Base-by-base conservation (phyloP, 1,284 basidiomycete species). In the Ceratobasidium sp. region DNA sequence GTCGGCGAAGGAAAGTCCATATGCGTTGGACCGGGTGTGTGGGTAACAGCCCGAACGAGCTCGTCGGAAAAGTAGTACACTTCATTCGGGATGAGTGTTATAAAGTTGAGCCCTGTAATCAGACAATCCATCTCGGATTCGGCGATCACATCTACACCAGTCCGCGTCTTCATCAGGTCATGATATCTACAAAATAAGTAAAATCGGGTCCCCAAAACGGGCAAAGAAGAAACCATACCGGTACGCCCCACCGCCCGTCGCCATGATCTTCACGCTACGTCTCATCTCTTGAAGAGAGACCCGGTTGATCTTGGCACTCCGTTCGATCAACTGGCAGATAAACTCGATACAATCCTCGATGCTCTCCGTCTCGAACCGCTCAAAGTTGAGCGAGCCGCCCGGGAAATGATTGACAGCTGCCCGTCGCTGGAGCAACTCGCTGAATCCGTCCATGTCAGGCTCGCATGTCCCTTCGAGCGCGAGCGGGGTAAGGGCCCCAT, bases 91-190 rank as follows among this genome's bases (percentile, higher is more conserved):
- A 99, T 98, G 84, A 96, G 92, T 42, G 95, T 94, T 85, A 99
- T 95, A 86, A 99, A 99, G 85, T 97, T 96, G 83, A 99, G 89
- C 20, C 98, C 98, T 81, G 97, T 94, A 81, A 99, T 99, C 83
- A 99, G 87, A 84, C 97, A 99, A 86, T 95, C 96, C 98, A 99
- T 99, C 88, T 99, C 98, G 85, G 99, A 98, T 86, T 99, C 97
- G 77, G 93, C 87, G 79, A 89, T 87, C 58, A 99, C 94, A 84
- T 97, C 95, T 76, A 99, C 95, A 39, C 90, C 93, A 3, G 99
- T 88, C 80, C 92, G 91, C 28, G 87, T 86, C 79, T 89, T 89
- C 84, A 99, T 94, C 67, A 94, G 86, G 82, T 96, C 94, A 85
- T 97, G 93, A 87, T 97, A 99, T 83, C 91, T 92, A 42, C 33